Percentiles rank a stretch among this genome's conserved stretches.
Evolutionary conservation across 2,329 filamentous ascomycete species (phyloP).

Genomic region (Aaosphaeria arxii): DNA sequence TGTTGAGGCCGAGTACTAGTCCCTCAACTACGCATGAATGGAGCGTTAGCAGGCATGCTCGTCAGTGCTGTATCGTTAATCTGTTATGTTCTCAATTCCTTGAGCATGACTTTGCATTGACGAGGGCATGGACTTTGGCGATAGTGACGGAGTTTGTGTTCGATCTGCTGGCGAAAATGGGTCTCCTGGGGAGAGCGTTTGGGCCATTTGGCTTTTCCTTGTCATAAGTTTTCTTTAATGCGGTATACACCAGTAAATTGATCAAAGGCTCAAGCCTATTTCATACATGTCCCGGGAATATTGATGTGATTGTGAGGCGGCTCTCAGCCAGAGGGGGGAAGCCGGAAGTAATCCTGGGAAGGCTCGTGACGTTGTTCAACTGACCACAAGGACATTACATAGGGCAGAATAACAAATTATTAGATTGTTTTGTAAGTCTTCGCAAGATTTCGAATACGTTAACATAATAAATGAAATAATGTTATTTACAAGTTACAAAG

Average conservation of each 20-base stretch:
- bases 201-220: constrained; percentile 2
- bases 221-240: constrained; percentile 5
- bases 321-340: no score
- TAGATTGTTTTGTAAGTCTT: no score
- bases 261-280: neutral
- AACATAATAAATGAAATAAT: no score
- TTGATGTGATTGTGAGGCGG: no score
- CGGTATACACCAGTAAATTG: constrained; percentile 4
- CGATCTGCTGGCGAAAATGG: constrained; percentile 1
- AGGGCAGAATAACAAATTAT: no score
- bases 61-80: constrained; percentile 26
- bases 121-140: constrained; percentile 6
- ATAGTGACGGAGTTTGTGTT: constrained; percentile 7
- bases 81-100: constrained; percentile 5
- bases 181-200: constrained; percentile 6
- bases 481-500: no score
- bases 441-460: no score
- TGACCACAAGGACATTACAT: no score
- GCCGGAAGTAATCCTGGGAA: no score
- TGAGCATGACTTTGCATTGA: constrained; percentile 4
- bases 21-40: constrained; percentile 1
- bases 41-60: neutral
- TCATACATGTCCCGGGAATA: no score
- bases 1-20: constrained; percentile 87
- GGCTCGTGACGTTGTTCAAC: no score